Evolutionary conservation across 805 yeast species (phyloP).

Genomic region (Lipomyces chichibuensis): DNA sequence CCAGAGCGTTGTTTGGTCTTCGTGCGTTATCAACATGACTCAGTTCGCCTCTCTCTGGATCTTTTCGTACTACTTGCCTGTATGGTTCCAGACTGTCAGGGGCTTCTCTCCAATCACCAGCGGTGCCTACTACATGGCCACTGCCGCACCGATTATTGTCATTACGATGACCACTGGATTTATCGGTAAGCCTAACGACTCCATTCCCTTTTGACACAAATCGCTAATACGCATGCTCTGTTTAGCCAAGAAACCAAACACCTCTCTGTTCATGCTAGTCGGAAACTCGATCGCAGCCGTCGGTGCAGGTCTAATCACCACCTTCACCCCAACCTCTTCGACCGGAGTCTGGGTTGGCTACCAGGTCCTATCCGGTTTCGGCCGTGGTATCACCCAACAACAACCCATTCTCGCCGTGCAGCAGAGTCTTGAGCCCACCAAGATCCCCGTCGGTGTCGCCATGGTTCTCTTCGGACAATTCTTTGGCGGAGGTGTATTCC

Average conservation of each 20-base stretch:
- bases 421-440: conserved; percentile 1
- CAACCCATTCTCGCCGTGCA: conserved; percentile 17
- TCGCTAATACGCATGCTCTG: too few relatives aligned
- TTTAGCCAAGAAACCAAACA: conserved; percentile 33
- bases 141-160: conserved; percentile 51
- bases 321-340: conserved; percentile 49
- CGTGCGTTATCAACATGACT: conserved; percentile 46
- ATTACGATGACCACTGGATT: conserved; percentile 52
- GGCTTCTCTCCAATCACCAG: conserved; percentile 47
- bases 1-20: conserved; percentile 44
- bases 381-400: conserved; percentile 47
- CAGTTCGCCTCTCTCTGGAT: conserved; percentile 36
- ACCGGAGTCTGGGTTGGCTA: conserved; percentile 49
- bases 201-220: too few relatives aligned
- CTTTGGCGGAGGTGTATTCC: conserved; percentile 16
- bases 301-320: conserved; percentile 51
- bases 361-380: conserved; percentile 52
- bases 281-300: conserved; percentile 48
- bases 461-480: conserved; percentile 10
- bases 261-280: conserved; percentile 46
- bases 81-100: background rate
- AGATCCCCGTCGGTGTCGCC: conserved; percentile 13
- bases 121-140: conserved; percentile 49
- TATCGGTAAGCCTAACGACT: conserved; percentile 48
- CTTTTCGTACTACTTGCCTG: conserved; percentile 35